These are phyloP conservation scores for Lactarius evosmus DNA, from an alignment of 768 basidiomycete species.

Conservation along the genomic window DNA sequence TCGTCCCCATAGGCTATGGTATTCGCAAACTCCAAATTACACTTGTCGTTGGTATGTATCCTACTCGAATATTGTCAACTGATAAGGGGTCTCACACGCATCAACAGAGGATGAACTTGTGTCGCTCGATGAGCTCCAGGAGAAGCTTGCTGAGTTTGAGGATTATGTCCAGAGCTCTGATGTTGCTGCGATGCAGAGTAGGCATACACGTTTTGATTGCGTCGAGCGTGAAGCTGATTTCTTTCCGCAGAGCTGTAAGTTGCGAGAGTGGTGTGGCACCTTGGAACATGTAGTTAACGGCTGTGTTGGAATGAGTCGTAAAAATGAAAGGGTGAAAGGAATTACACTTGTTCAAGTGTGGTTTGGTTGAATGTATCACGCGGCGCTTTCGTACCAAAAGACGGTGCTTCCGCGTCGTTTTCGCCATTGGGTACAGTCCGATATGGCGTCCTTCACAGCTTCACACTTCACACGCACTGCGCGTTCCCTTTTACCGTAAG, in stretches of 20 bases:
- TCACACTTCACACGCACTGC: too few relatives aligned
- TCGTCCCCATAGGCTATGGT: slow-evolving; percentile 89
- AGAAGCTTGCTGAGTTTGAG: slow-evolving; percentile 79
- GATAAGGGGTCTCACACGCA: slow-evolving; percentile 44
- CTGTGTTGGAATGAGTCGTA: not conserved
- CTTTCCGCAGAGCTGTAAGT: slow-evolving; percentile 45
- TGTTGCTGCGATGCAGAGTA: slow-evolving; percentile 92
- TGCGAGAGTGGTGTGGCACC: not conserved
- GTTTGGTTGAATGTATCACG: not conserved
- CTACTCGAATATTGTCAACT: slow-evolving; percentile 7
- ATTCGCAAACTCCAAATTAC: slow-evolving; percentile 88
- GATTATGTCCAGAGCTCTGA: slow-evolving; percentile 91
- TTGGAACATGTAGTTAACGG: not conserved
- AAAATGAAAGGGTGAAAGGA: not conserved
- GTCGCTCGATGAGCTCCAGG: slow-evolving; percentile 90
- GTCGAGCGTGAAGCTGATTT: slow-evolving; percentile 4
- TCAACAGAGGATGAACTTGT: slow-evolving; percentile 88
- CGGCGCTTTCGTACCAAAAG: too few relatives aligned
- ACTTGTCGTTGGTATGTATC: slow-evolving; percentile 45
- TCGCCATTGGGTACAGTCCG: too few relatives aligned
- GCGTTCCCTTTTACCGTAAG: too few relatives aligned
- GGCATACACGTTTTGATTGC: slow-evolving; percentile 22
- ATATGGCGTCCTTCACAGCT: too few relatives aligned
- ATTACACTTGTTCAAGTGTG: not conserved
- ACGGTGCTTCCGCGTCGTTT: too few relatives aligned